Conservation (phyloP, 805 yeast genomes). For the Brettanomyces custersianus region DNA sequence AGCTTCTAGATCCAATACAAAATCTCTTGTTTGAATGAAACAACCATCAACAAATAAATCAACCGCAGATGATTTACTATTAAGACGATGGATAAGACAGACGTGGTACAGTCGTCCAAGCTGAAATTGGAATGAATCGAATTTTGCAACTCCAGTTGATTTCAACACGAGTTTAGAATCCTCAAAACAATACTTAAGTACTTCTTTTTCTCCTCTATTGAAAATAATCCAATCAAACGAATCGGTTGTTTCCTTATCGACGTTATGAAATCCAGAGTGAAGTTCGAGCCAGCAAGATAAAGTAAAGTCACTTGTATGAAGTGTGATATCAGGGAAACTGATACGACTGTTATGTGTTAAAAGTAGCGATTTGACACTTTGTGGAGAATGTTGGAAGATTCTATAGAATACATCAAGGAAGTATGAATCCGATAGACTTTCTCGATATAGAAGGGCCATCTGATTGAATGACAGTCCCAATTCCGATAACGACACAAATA, state of each 20-base stretch:
- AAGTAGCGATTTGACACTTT: too few species aligned
- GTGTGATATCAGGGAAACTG: too few species aligned
- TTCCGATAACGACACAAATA: conserved; percentile 1
- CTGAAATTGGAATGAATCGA: conserved; percentile 23
- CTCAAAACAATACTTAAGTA: conserved; percentile 6
- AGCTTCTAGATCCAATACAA: too few species aligned
- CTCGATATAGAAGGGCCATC: conserved; percentile 7
- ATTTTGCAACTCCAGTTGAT: conserved; percentile 10
- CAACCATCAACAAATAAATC: conserved; percentile 43
- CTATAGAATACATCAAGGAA: background rate
- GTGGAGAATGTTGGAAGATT: background rate
- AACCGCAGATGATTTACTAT: conserved; percentile 21
- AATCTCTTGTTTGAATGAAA: conserved; percentile 24
- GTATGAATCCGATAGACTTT: conserved; percentile 3
- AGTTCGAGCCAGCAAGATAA: conserved; percentile 20
- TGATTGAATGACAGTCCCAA: conserved; percentile 7
- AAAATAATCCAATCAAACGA: background rate
- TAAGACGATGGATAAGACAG: conserved; percentile 17
- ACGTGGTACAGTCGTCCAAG: conserved; percentile 18
- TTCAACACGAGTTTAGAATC: conserved; percentile 10
- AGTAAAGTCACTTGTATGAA: conserved; percentile 14
- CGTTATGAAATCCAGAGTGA: conserved; percentile 3
- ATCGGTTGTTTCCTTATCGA: background rate
- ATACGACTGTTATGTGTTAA: too few species aligned
- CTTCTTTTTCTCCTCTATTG: background rate